These are phyloP conservation scores for Hypoxylon fragiforme DNA, from an alignment of 495 filamentous ascomycete species.

Conservation along the genomic window DNA sequence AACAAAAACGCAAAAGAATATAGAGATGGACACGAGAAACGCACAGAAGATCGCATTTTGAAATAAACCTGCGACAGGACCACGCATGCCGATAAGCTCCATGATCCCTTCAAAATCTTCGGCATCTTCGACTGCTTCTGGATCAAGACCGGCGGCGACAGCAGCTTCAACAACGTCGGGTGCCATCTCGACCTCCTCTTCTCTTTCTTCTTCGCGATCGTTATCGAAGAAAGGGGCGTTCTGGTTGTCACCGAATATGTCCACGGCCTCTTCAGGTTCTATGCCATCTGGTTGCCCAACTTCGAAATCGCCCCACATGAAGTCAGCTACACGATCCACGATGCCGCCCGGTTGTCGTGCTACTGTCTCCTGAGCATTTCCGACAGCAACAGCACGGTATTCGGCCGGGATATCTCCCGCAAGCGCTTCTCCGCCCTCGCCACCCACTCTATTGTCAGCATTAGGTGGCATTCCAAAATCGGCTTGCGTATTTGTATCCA, in stretches of 20 bases:
- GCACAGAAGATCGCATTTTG: conserved; percentile 95
- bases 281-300: conserved; percentile 31
- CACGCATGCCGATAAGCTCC: conserved; percentile 95
- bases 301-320: conserved; percentile 49
- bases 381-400: neutral
- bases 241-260: conserved; percentile 47
- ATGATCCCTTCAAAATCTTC: conserved; percentile 98
- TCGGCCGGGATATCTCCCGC: neutral
- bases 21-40: conserved; percentile 82
- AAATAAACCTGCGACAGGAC: conserved; percentile 82
- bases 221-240: conserved; percentile 34
- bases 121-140: conserved; percentile 70
- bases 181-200: conserved; percentile 35
- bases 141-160: conserved; percentile 47
- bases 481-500: neutral
- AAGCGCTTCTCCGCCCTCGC: neutral
- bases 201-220: conserved; percentile 28
- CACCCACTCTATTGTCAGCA: neutral
- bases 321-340: conserved; percentile 47
- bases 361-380: conserved; percentile 1
- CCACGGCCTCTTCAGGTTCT: conserved; percentile 43
- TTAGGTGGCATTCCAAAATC: neutral
- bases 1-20: conserved; percentile 81
- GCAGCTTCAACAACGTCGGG: conserved; percentile 46
- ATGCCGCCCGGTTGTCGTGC: conserved; percentile 38